phyloP scores from a whole-genome alignment of 2,329 filamentous ascomycete species.

The Colletotrichum sidae region DNA sequence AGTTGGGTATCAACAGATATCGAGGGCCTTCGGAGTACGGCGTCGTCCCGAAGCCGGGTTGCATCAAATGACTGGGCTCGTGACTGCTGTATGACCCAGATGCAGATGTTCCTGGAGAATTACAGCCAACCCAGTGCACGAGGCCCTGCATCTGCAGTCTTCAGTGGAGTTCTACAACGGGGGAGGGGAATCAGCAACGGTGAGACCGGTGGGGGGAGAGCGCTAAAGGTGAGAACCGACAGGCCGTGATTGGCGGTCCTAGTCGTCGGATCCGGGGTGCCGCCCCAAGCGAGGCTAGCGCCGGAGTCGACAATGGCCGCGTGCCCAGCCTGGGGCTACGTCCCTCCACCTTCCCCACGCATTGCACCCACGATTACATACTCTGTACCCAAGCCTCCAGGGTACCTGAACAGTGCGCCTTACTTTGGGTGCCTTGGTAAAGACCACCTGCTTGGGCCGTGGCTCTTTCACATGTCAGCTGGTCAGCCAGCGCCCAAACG shows the following conservation, averaged over 20 bases:
- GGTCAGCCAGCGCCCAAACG: slow-evolving; percentile 22
- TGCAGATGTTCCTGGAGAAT: slow-evolving; percentile 14
- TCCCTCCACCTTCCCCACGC: neutral
- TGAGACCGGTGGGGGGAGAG: slow-evolving; percentile 3
- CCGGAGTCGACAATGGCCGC: slow-evolving; percentile 14
- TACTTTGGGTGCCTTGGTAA: neutral
- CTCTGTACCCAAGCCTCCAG: too few species aligned
- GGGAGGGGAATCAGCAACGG: slow-evolving; percentile 17
- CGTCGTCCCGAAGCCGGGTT: too few species aligned
- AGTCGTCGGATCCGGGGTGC: slow-evolving; percentile 14
- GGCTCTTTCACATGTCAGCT: slow-evolving; percentile 38
- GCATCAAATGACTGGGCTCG: too few species aligned
- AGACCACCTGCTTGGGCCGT: neutral
- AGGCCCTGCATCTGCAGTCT: slow-evolving; percentile 24
- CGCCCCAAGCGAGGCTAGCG: slow-evolving; percentile 6
- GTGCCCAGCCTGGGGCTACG: slow-evolving; percentile 22
- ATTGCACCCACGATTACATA: neutral
- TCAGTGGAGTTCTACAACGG: slow-evolving; percentile 26
- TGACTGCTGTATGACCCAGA: neutral
- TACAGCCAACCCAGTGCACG: neutral
- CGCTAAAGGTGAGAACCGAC: slow-evolving; percentile 15
- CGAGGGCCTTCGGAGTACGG: too few species aligned
- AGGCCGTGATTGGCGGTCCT: slow-evolving; percentile 17
- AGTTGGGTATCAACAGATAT: too few species aligned
- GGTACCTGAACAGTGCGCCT: too few species aligned